Evolutionary conservation across 768 basidiomycete species (phyloP).

Genomic region (Mycena polygramma): DNA sequence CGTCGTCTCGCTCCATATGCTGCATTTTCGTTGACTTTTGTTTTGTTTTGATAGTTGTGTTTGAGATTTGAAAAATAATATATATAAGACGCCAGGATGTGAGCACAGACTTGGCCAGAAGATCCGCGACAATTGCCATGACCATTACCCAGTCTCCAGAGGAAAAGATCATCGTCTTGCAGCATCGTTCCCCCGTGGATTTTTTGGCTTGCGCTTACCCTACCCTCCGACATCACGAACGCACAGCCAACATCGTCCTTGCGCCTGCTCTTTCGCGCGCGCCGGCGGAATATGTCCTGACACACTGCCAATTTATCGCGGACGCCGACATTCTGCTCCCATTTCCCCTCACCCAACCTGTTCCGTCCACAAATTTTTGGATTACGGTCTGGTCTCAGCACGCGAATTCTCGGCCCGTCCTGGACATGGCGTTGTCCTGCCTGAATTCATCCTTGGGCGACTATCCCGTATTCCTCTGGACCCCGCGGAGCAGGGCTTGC

Average conservation of each 20-base stretch:
- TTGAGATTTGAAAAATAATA: not conserved
- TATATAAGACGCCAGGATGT: conserved; percentile 1
- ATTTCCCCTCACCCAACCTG: conserved; percentile 39
- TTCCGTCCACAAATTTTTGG: conserved; percentile 55
- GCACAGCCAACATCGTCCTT: conserved; percentile 65
- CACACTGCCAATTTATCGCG: conserved; percentile 51
- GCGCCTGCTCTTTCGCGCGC: conserved; percentile 63
- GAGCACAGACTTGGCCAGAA: conserved; percentile 39
- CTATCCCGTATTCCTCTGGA: conserved; percentile 68
- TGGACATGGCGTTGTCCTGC: conserved; percentile 64
- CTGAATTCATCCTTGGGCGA: conserved; percentile 58
- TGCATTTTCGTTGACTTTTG: conserved; percentile 21
- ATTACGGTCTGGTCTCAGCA: conserved; percentile 61
- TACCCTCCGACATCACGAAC: conserved; percentile 58
- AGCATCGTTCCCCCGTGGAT: conserved; percentile 55
- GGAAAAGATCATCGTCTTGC: conserved; percentile 45
- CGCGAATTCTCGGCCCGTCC: conserved; percentile 42
- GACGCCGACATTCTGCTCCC: conserved; percentile 49
- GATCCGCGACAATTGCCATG: conserved; percentile 38
- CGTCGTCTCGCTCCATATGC: conserved; percentile 13
- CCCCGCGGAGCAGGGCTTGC: conserved; percentile 44
- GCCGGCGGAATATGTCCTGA: conserved; percentile 52
- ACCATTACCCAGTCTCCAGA: conserved; percentile 18
- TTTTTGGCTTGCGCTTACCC: conserved; percentile 58
- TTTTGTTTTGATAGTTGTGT: conserved; percentile 7